A percentile compares a stretch with the other conserved stretches of the same genome.
These are phyloP conservation scores for Stephanodiscus triporus DNA, from an alignment of 108 stramenopile species.

Conservation along the genomic window DNA sequence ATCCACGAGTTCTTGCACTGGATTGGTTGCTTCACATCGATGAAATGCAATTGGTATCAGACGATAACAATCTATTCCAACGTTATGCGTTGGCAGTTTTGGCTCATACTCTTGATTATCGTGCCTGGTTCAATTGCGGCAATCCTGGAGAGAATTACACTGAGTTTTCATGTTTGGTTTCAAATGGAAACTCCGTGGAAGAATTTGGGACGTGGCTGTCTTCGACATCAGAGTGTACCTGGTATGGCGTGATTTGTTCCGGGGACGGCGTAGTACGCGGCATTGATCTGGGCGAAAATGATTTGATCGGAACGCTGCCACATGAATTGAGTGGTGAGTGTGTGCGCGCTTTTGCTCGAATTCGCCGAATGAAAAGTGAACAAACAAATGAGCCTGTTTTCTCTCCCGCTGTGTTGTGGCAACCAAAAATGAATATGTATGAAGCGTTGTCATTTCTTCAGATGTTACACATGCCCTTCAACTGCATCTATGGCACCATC, in stretches of 20 bases:
- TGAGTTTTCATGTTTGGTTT: neutral
- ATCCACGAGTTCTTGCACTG: conserved; percentile 23
- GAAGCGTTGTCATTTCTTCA: conserved; percentile 4
- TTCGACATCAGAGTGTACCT: conserved; percentile 49
- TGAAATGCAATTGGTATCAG: conserved; percentile 8
- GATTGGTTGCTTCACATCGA: conserved; percentile 39
- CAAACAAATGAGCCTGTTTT: neutral
- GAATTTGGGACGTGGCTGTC: conserved; percentile 46
- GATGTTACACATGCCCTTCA: neutral
- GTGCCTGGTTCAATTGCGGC: conserved; percentile 18
- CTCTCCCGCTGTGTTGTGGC: too few relatives aligned
- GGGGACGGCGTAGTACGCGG: conserved; percentile 38
- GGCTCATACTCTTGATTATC: conserved; percentile 23
- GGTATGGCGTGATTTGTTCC: conserved; percentile 67
- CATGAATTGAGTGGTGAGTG: conserved; percentile 14
- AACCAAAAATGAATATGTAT: neutral
- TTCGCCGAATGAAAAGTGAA: too few relatives aligned
- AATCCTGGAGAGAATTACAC: neutral
- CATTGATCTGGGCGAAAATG: conserved; percentile 28
- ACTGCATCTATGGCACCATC: conserved; percentile 22
- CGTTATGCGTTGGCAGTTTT: conserved; percentile 29
- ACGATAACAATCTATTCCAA: conserved; percentile 17
- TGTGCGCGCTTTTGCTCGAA: neutral
- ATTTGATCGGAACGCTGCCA: conserved; percentile 16
- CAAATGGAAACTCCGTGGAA: neutral